These are phyloP conservation scores for Chondrus crispus DNA, from an alignment of 23 red algal species.

Conservation along the genomic window DNA sequence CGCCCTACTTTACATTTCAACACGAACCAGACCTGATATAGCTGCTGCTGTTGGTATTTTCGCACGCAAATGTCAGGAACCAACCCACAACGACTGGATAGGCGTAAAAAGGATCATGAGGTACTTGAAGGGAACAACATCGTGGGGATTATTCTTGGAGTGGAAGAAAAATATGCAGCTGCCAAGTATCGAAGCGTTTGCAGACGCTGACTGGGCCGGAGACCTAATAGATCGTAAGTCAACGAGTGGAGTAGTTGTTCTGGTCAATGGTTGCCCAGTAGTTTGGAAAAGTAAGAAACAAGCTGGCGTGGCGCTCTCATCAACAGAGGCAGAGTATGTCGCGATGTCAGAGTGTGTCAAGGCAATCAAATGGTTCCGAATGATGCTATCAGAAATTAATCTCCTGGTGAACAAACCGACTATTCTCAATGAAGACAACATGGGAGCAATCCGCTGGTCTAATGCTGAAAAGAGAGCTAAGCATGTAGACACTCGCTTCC, in stretches of 20 bases:
- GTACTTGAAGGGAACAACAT: conserved; percentile 6
- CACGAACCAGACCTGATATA: neutral
- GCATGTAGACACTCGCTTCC: neutral
- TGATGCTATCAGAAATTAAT: neutral
- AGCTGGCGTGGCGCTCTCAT: neutral
- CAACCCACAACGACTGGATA: neutral
- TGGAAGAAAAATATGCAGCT: neutral
- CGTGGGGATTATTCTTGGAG: neutral
- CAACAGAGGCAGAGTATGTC: neutral
- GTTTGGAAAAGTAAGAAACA: neutral
- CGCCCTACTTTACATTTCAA: neutral
- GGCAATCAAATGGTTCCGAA: neutral
- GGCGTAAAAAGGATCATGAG: neutral
- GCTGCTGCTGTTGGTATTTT: neutral
- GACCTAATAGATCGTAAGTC: neutral
- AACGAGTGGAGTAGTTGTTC: neutral
- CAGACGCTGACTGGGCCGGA: neutral
- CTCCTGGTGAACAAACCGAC: neutral
- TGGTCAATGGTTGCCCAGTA: neutral
- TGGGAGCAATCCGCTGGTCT: conserved; percentile 13
- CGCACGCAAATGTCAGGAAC: neutral
- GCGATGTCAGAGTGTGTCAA: neutral
- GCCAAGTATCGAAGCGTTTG: neutral
- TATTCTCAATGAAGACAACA: conserved; percentile 11
- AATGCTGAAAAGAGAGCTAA: neutral